Percentiles rank a stretch among this genome's conserved stretches.
Evolutionary conservation across 2,329 filamentous ascomycete species (phyloP).

Genomic region (Diplodia scrobiculata): DNA sequence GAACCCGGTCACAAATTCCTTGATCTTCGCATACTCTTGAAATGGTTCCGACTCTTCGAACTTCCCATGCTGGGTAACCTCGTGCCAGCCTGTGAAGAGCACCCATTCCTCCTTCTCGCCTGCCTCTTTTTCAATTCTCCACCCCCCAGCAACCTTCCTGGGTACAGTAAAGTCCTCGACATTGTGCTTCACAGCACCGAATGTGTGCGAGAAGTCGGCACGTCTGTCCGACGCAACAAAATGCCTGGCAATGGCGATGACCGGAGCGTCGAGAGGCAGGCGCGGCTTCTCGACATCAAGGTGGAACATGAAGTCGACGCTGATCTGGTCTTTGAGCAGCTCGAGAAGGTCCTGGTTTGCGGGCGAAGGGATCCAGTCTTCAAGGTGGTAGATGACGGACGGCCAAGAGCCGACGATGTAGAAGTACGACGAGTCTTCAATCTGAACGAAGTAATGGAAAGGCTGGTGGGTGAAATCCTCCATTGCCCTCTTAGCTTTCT

Average conservation of each 20-base stretch:
- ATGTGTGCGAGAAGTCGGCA: constrained; percentile 37
- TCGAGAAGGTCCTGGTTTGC: constrained; percentile 48
- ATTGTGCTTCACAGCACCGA: constrained; percentile 35
- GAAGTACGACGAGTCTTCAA: constrained; percentile 48
- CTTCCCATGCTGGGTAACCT: constrained; percentile 40
- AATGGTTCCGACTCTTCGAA: constrained; percentile 44
- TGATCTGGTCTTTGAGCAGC: constrained; percentile 43
- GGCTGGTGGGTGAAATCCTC: constrained; percentile 42
- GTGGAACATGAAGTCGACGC: constrained; percentile 51
- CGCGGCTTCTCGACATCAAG: constrained; percentile 44
- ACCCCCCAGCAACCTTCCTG: constrained; percentile 42
- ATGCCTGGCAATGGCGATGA: constrained; percentile 43
- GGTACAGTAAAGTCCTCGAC: constrained; percentile 38
- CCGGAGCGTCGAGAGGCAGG: constrained; percentile 38
- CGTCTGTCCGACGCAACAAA: constrained; percentile 38
- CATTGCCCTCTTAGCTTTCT: constrained; percentile 44
- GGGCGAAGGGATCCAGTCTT: constrained; percentile 48
- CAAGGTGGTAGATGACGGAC: constrained; percentile 47
- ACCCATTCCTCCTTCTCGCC: constrained; percentile 48
- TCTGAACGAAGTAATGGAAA: constrained; percentile 48
- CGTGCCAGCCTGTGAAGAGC: constrained; percentile 46
- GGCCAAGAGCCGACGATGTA: constrained; percentile 54
- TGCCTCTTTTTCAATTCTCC: constrained; percentile 45
- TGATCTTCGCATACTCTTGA: constrained; percentile 35
- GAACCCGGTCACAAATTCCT: constrained; percentile 32